Conservation (phyloP, 176 grass and related monocot species). For the Neostapfia colusana region DNA sequence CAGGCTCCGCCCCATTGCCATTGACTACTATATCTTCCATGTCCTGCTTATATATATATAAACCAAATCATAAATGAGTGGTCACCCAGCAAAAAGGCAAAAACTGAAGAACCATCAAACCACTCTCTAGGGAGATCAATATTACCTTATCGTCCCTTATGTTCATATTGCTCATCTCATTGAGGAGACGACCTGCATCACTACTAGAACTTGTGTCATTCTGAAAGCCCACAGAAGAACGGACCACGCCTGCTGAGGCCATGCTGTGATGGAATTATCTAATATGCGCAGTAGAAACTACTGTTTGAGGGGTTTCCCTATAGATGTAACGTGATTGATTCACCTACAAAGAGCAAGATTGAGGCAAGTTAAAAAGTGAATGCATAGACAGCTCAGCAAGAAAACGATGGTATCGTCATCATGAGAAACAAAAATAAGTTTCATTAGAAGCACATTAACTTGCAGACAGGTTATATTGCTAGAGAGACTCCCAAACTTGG, state of each 20-base stretch:
- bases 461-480: background rate
- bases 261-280: slow-evolving; percentile 40
- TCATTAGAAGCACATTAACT: slow-evolving; percentile 15
- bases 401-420: background rate
- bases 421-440: background rate
- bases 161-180: slow-evolving; percentile 73
- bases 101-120: background rate
- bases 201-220: slow-evolving; percentile 45
- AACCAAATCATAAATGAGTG: background rate
- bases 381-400: background rate
- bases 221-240: slow-evolving; percentile 51
- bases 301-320: slow-evolving; percentile 1
- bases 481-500: background rate
- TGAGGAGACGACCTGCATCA: slow-evolving; percentile 48
- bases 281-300: slow-evolving; percentile 15
- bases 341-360: slow-evolving; percentile 32
- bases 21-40: slow-evolving; percentile 75
- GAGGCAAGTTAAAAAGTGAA: background rate
- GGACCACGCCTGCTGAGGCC: slow-evolving; percentile 57
- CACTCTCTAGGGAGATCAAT: background rate
- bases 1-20: slow-evolving; percentile 80
- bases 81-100: slow-evolving; percentile 10
- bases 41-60: slow-evolving; percentile 46
- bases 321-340: background rate
- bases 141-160: slow-evolving; percentile 90